phyloP scores from a whole-genome alignment of 495 filamentous ascomycete genomes.

The Talaromyces liani region DNA sequence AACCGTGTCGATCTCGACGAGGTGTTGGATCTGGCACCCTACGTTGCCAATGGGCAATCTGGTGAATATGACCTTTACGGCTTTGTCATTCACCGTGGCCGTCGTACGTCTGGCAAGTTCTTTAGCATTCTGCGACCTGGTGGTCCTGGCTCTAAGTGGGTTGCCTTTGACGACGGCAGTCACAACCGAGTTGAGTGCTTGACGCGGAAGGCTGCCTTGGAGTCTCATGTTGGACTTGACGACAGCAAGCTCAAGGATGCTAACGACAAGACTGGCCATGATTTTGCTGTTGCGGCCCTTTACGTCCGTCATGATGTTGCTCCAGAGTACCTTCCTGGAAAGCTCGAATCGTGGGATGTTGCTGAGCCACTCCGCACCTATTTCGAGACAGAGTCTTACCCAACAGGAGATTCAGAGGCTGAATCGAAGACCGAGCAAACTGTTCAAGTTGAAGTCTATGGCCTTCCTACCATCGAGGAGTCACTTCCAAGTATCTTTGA shows the following conservation, averaged over 20 bases:
- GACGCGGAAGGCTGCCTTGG: conserved; percentile 50
- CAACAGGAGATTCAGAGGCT: conserved; percentile 11
- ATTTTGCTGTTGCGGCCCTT: conserved; percentile 50
- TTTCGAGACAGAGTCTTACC: conserved; percentile 27
- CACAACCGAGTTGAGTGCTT: conserved; percentile 49
- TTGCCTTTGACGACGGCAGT: conserved; percentile 50
- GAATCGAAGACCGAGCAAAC: conserved; percentile 11
- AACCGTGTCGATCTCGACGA: conserved; percentile 51
- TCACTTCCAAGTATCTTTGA: conserved; percentile 31
- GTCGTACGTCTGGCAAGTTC: conserved; percentile 54
- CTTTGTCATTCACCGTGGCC: conserved; percentile 54
- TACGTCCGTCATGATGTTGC: conserved; percentile 51
- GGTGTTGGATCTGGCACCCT: conserved; percentile 35
- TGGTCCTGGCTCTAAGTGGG: conserved; percentile 50
- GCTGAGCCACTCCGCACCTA: conserved; percentile 27
- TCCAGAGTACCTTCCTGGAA: conserved; percentile 32
- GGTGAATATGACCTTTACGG: conserved; percentile 53
- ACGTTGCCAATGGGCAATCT: conserved; percentile 23
- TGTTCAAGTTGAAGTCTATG: conserved; percentile 37
- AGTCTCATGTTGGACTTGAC: conserved; percentile 44
- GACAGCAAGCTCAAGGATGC: conserved; percentile 21
- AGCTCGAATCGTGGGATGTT: conserved; percentile 35
- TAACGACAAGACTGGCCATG: conserved; percentile 43
- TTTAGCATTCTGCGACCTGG: conserved; percentile 54
- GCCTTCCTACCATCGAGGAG: conserved; percentile 26